Base-by-base conservation (phyloP, 352 stramenopile species). In the Phytopythium sindhum region DNA sequence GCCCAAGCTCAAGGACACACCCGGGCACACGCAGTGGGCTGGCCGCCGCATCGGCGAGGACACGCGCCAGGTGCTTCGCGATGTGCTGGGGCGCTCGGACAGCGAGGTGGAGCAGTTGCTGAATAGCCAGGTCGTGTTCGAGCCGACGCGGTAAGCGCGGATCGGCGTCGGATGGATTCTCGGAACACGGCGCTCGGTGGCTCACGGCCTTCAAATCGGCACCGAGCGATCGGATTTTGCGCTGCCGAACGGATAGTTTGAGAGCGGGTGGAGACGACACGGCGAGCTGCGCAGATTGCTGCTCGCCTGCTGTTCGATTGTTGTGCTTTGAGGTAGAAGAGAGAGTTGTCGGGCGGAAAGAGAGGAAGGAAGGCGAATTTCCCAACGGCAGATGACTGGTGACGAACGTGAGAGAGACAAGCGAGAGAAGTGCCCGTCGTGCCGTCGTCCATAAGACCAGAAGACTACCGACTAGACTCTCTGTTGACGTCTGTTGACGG, bases 31-130 rank as follows among this genome's bases (percentile, higher is more conserved):
- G 39, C 68, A 73, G 54, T 93, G 83, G 68, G 77, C 83, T 2
- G 86, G 84, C 3, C 80, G 67, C n/a, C 81, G 84, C 47, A 76
- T 93, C 50, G 84, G 84, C 19, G 65, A 91, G 55, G 86, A 92
- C 60, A 95, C 86, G 28, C 75, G 83, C 2, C 66, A 82, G 17
- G 81, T 90, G 50, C 72, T 95, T 23, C 41, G 62, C 26, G 60
- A 79, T 28, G 81, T 90, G 57, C 76, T 92, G 17, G 67, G 77
- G 14, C 70, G 75, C 1, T 89, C 84, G 2, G 61, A 81, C 17
- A 26, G 70, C 21, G 73, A 91, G 23, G 86, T 93, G 29, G 72
- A 90, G 21, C 63, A 65, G 23, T 61, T 95, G 44, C 47, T 91
- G 21, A 39, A 60, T 23, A 71, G 85, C n/a, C 77, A 89, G 55